Percentiles rank a stretch among this genome's conserved stretches.
phyloP scores from a whole-genome alignment of 2,329 filamentous ascomycete species.

The Epichloe festucae region DNA sequence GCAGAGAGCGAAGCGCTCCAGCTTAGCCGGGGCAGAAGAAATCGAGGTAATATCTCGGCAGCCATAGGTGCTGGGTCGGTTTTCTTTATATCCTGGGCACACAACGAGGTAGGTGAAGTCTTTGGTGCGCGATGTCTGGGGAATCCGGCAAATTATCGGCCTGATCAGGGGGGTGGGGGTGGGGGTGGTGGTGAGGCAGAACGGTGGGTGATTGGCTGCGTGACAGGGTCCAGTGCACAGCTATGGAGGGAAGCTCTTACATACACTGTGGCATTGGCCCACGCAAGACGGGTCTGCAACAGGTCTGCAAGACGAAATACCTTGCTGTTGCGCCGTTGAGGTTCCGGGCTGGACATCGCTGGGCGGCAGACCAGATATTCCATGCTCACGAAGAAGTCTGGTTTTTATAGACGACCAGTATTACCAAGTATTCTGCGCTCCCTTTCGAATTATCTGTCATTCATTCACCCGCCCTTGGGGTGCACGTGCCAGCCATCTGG shows the following conservation, averaged over 20 bases:
- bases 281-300: no score
- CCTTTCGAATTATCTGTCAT: no score
- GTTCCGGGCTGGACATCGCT: no score
- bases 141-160: slow-evolving; percentile 1
- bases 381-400: no score
- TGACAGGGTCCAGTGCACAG: neutral
- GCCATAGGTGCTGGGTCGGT: slow-evolving; percentile 13
- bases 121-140: neutral
- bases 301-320: no score
- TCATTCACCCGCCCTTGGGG: neutral
- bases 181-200: slow-evolving; percentile 5
- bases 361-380: no score
- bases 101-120: neutral
- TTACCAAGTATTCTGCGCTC: no score
- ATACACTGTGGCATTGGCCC: no score
- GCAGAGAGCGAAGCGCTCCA: slow-evolving; percentile 26
- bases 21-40: slow-evolving; percentile 42
- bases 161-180: slow-evolving; percentile 4
- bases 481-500: slow-evolving; percentile 1
- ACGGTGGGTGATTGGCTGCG: slow-evolving; percentile 4
- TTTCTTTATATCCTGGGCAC: no score
- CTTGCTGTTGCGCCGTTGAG: no score
- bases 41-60: slow-evolving; percentile 34
- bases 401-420: no score
- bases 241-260: neutral